Base-by-base conservation (phyloP, 495 filamentous ascomycete genomes). In the Hypoxylon intermedium region DNA sequence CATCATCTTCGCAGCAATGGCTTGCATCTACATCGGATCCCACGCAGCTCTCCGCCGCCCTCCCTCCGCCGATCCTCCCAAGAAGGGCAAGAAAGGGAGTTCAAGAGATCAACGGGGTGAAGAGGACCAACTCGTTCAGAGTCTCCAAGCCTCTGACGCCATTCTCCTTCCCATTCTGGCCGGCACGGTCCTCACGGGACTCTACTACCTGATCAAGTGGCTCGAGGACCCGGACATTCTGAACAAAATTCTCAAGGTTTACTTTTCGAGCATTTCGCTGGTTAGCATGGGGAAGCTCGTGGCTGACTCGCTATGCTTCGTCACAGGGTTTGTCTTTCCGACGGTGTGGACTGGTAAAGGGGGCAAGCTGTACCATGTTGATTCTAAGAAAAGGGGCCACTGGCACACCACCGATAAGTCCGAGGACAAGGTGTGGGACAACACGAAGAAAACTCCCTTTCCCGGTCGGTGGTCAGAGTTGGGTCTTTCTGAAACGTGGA, bases 181-280 rank as follows among this genome's bases (percentile, higher is more conserved):
- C 6, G 94, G 87, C 4, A 55, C 75, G 1, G 84, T 87, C 0
- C 83, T 98, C 7, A 79, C 87, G 23, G 87, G 85, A 0, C 79
- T 98, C 9, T 98, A 97, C 74, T 85, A 93, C 66, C 79, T 97
- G 47, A 91, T 98, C 70, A 91, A 95, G 66, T 95, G 87, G 82
- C 80, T 96, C 20, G 82, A 94, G 61, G 89, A 96, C 65, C 86
- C 93, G 0, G 78, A 84, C 7, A 74, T 94, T 7, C 65, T 98
- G 64, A 98, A 93, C 75, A 89, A 88, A 75, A 83, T 95, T 15
- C 75, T 98, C 9, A 87, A 88, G 30, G 87, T 82, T 65, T 98
- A 98, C 75, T 91, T 97, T 72, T 91, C 90, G 1, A 68, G 82
- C 37, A 85, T 94, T 73, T 90, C 91, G 0, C 70, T 96, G 11